These are phyloP conservation scores for Scheffersomyces coipomensis DNA, from an alignment of 805 yeast species.

Conservation along the genomic window DNA sequence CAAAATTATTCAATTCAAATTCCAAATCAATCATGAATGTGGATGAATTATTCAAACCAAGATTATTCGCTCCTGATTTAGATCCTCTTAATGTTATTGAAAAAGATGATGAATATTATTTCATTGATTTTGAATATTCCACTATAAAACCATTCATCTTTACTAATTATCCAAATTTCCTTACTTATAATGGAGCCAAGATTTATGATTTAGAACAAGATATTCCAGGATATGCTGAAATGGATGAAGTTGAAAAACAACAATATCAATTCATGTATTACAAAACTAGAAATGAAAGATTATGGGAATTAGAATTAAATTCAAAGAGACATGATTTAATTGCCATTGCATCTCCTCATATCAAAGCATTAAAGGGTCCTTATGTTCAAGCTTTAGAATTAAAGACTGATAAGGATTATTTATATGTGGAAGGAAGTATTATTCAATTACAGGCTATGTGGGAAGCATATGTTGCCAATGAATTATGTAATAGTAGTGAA, in stretches of 20 bases:
- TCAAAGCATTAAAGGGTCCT: constrained; percentile 68
- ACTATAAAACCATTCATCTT: constrained; percentile 79
- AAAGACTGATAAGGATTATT: constrained; percentile 56
- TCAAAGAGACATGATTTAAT: constrained; percentile 63
- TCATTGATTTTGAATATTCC: constrained; percentile 83
- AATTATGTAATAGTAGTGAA: constrained; percentile 46
- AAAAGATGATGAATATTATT: constrained; percentile 38
- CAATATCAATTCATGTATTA: constrained; percentile 84
- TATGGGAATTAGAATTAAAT: constrained; percentile 81
- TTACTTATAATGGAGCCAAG: constrained; percentile 86
- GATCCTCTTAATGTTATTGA: constrained; percentile 85
- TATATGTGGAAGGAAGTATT: constrained; percentile 65
- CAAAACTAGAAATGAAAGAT: constrained; percentile 86
- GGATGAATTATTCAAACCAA: constrained; percentile 64
- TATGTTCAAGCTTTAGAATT: constrained; percentile 60
- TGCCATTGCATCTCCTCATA: constrained; percentile 80
- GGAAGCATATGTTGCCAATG: constrained; percentile 61
- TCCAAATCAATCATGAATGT: constrained; percentile 60
- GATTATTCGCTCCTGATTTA: constrained; percentile 77
- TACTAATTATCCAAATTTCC: constrained; percentile 77
- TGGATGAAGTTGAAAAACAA: constrained; percentile 71
- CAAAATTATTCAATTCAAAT: constrained; percentile 54
- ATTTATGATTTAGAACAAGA: constrained; percentile 75
- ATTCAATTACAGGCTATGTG: constrained; percentile 67
- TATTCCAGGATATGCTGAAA: constrained; percentile 62